These are phyloP conservation scores for Teratosphaeriaceae sp. DNA, from an alignment of 2,329 filamentous ascomycete genomes.

Conservation along the genomic window DNA sequence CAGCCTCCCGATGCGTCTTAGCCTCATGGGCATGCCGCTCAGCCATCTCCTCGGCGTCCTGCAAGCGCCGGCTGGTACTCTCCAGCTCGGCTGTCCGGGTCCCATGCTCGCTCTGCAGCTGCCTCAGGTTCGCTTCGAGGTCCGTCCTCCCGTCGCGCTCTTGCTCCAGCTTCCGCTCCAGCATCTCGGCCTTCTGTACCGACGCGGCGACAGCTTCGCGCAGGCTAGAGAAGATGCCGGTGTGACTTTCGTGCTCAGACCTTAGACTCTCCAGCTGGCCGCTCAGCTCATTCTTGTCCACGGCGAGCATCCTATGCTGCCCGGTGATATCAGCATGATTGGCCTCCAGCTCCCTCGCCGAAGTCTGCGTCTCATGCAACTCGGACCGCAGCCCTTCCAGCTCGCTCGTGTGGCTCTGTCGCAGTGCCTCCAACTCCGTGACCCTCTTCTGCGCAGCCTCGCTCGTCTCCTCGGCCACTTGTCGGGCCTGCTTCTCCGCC, in stretches of 20 bases:
- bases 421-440: constrained; percentile 73
- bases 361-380: constrained; percentile 70
- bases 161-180: constrained; percentile 78
- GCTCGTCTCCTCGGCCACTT: constrained; percentile 81
- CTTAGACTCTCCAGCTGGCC: constrained; percentile 61
- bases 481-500: constrained; percentile 71
- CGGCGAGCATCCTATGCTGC: constrained; percentile 63
- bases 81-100: constrained; percentile 71
- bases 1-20: constrained; percentile 71
- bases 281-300: constrained; percentile 78
- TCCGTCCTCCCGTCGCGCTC: constrained; percentile 70
- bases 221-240: constrained; percentile 65
- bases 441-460: constrained; percentile 77
- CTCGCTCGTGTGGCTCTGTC: constrained; percentile 77
- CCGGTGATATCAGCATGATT: constrained; percentile 69
- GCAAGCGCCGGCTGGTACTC: constrained; percentile 63
- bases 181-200: constrained; percentile 63
- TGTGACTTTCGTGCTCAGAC: constrained; percentile 62
- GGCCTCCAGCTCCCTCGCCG: constrained; percentile 75
- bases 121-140: constrained; percentile 68
- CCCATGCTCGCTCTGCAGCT: constrained; percentile 78
- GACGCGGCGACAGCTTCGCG: constrained; percentile 73
- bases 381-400: constrained; percentile 80
- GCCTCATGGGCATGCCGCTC: constrained; percentile 86
- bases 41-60: constrained; percentile 80